Conservation (phyloP, 2,329 filamentous ascomycete species). For the Drechslerella stenobrocha region DNA sequence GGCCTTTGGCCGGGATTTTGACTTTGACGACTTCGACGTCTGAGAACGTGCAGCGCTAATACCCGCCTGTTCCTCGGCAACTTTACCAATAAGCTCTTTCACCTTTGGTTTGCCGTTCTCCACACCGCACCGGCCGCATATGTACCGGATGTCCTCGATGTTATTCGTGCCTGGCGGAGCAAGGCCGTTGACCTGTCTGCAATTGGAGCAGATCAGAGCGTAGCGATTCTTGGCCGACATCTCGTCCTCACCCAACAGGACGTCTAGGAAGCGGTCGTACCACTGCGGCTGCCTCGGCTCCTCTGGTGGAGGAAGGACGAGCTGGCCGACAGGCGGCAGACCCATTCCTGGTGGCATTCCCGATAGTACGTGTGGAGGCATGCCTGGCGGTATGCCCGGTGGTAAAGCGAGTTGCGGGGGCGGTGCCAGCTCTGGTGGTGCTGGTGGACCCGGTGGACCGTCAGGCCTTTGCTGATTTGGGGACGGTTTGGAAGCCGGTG, state of each 20-base stretch:
- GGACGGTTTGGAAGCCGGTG: conserved; percentile 1
- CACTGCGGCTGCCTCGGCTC: conserved; percentile 65
- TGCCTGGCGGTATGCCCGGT: conserved; percentile 42
- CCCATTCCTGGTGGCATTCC: conserved; percentile 25
- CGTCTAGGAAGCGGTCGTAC: conserved; percentile 93
- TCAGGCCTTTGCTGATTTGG: conserved; percentile 12
- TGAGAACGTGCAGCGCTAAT: conserved; percentile 1
- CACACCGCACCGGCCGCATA: conserved; percentile 79
- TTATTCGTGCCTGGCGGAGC: conserved; percentile 82
- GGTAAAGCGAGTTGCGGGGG: conserved; percentile 45
- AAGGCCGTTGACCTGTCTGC: conserved; percentile 90
- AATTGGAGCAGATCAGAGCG: conserved; percentile 78
- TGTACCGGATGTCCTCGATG: conserved; percentile 79
- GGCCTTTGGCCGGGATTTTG: conserved; percentile 3
- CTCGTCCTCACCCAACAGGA: conserved; percentile 92
- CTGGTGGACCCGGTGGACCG: conserved; percentile 11
- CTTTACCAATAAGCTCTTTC: conserved; percentile 70
- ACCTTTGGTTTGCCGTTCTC: conserved; percentile 82
- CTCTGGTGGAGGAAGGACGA: conserved; percentile 52
- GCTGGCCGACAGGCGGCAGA: conserved; percentile 47
- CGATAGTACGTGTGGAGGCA: conserved; percentile 22
- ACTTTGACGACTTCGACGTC: conserved; percentile 28
- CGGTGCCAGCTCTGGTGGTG: conserved; percentile 10
- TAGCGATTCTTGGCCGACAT: conserved; percentile 87
- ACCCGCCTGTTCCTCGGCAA: conserved; percentile 55